Evolutionary conservation across 2,329 filamentous ascomycete species (phyloP).

Genomic region (Ophiocordyceps camponoti-saundersi): DNA sequence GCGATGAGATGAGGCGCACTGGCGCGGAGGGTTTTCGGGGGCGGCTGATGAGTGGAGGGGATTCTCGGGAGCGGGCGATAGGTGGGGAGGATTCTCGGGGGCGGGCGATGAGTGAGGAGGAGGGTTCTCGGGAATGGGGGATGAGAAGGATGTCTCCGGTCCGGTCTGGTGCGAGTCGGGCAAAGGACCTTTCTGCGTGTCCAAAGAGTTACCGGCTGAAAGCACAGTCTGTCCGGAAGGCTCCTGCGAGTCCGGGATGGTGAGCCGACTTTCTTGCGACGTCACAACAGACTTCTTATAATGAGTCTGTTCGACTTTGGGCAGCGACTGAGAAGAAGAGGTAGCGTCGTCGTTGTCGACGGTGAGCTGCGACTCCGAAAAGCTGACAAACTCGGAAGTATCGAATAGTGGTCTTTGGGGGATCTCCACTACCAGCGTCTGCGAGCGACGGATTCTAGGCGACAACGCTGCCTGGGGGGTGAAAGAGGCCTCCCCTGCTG

Average conservation of each 20-base stretch:
- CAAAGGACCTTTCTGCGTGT: background rate
- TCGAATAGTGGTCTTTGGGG: conserved; percentile 15
- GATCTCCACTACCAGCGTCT: conserved; percentile 13
- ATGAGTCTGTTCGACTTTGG: conserved; percentile 18
- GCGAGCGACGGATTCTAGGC: background rate
- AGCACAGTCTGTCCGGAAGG: conserved; percentile 10
- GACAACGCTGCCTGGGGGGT: conserved; percentile 1
- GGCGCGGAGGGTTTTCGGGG: too few relatives aligned
- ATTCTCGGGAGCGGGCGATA: too few relatives aligned
- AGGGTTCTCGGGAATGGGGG: background rate
- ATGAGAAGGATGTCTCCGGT: background rate
- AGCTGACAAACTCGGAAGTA: conserved; percentile 16
- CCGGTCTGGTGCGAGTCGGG: background rate
- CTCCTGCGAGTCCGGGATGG: conserved; percentile 28
- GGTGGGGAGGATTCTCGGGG: too few relatives aligned
- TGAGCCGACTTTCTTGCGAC: conserved; percentile 15
- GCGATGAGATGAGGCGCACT: too few relatives aligned
- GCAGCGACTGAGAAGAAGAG: conserved; percentile 13
- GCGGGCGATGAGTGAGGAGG: background rate
- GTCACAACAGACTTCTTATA: conserved; percentile 11
- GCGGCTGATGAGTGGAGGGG: too few relatives aligned
- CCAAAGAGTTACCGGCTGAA: background rate
- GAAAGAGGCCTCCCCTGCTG: conserved; percentile 11
- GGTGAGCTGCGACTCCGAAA: conserved; percentile 12
- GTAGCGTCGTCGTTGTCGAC: too few relatives aligned